phyloP scores from a whole-genome alignment of 495 filamentous ascomycete genomes.

The Aspergillus heteromorphus region DNA sequence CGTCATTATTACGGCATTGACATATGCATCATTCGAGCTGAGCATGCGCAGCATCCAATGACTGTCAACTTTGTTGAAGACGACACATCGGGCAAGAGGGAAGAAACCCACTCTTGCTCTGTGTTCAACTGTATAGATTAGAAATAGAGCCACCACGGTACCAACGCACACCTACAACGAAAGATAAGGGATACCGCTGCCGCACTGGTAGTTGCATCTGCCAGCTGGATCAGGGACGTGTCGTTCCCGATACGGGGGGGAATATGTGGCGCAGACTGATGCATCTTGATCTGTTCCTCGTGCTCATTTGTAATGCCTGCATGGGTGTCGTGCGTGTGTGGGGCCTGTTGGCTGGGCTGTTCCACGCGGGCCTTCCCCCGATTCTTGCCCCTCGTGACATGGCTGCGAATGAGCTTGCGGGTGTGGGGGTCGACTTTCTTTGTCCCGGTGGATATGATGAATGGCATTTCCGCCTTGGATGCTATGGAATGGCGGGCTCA shows the following conservation, averaged over 20 bases:
- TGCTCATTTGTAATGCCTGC: no score
- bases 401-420: conserved; percentile 39
- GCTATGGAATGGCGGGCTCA: no score
- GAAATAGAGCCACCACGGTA: not conserved
- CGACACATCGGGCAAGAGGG: conserved; percentile 32
- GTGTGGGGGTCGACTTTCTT: conserved; percentile 23
- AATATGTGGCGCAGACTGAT: no score
- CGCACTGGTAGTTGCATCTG: not conserved
- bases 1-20: conserved; percentile 34
- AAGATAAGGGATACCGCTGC: not conserved
- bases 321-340: no score
- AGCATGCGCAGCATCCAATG: conserved; percentile 30
- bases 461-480: not conserved
- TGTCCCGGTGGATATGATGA: not conserved
- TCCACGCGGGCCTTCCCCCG: conserved; percentile 10
- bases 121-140: not conserved
- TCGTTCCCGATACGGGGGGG: not conserved
- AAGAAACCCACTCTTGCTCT: conserved; percentile 25
- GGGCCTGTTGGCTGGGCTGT: not conserved
- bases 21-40: conserved; percentile 28
- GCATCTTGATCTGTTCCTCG: no score
- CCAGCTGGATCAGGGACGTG: not conserved
- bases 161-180: not conserved
- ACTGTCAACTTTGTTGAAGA: conserved; percentile 22
- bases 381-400: conserved; percentile 49